These are phyloP conservation scores for Picea glauca DNA, from an alignment of 75 land plant genomes.

Conservation along the genomic window DNA sequence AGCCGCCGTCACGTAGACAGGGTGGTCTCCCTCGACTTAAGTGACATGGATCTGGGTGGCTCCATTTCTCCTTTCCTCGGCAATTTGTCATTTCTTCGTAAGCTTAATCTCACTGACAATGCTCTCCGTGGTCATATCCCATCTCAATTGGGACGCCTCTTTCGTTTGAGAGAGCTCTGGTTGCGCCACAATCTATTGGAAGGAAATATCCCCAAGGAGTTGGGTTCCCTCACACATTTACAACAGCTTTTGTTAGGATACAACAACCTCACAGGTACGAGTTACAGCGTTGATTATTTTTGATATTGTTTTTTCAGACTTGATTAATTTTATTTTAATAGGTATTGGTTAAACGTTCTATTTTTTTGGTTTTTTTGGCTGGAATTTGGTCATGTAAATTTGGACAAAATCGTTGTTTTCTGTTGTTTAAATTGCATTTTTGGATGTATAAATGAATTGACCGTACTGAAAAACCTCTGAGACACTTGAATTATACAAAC, in stretches of 20 bases:
- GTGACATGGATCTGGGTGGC: slow-evolving; percentile 58
- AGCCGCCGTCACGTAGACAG: slow-evolving; percentile 5
- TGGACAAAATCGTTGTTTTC: too few relatives aligned
- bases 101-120: slow-evolving; percentile 45
- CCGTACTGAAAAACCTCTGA: too few relatives aligned
- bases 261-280: slow-evolving; percentile 71
- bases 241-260: slow-evolving; percentile 58
- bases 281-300: too few relatives aligned
- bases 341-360: too few relatives aligned
- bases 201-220: slow-evolving; percentile 41
- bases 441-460: too few relatives aligned
- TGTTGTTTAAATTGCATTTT: too few relatives aligned
- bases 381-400: too few relatives aligned
- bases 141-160: slow-evolving; percentile 30
- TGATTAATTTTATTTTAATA: too few relatives aligned
- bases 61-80: slow-evolving; percentile 44
- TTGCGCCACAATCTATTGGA: slow-evolving; percentile 79
- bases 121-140: slow-evolving; percentile 60
- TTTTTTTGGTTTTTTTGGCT: too few relatives aligned
- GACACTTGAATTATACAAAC: too few relatives aligned
- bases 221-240: slow-evolving; percentile 31
- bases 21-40: slow-evolving; percentile 41
- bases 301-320: too few relatives aligned
- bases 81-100: slow-evolving; percentile 32
- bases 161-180: slow-evolving; percentile 41